These are phyloP conservation scores for Neurospora intermedia DNA, from an alignment of 495 filamentous ascomycete species.

Conservation along the genomic window DNA sequence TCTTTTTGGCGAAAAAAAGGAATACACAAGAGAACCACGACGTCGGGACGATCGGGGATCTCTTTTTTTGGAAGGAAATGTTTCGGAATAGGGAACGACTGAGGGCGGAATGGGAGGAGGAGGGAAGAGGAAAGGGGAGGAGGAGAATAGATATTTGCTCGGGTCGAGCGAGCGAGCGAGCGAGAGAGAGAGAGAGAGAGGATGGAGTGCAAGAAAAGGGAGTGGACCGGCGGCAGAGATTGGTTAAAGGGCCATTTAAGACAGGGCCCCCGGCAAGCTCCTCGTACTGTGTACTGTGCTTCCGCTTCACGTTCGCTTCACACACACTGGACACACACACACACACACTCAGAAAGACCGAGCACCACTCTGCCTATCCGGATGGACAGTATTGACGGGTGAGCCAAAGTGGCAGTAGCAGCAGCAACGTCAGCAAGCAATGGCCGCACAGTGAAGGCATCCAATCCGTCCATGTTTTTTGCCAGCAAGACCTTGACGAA, in stretches of 20 bases:
- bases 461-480: background rate
- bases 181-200: conserved; percentile 33
- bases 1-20: conserved; percentile 22
- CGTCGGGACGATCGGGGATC: background rate
- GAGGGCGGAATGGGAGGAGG: conserved; percentile 44
- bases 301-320: background rate
- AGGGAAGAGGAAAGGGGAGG: conserved; percentile 36
- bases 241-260: conserved; percentile 43
- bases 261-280: conserved; percentile 27
- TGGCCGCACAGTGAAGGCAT: background rate
- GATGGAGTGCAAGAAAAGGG: conserved; percentile 44
- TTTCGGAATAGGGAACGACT: conserved; percentile 38
- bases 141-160: conserved; percentile 45
- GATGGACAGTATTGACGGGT: background rate
- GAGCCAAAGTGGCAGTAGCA: background rate
- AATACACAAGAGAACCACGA: conserved; percentile 15
- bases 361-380: background rate
- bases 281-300: background rate
- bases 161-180: conserved; percentile 19
- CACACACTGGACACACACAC: background rate
- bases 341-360: background rate
- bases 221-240: conserved; percentile 37
- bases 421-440: background rate
- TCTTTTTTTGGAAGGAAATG: conserved; percentile 32
- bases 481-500: background rate